Evolutionary conservation across 2,329 filamentous ascomycete genomes (phyloP).

Genomic region (Lecanicillium sp.): DNA sequence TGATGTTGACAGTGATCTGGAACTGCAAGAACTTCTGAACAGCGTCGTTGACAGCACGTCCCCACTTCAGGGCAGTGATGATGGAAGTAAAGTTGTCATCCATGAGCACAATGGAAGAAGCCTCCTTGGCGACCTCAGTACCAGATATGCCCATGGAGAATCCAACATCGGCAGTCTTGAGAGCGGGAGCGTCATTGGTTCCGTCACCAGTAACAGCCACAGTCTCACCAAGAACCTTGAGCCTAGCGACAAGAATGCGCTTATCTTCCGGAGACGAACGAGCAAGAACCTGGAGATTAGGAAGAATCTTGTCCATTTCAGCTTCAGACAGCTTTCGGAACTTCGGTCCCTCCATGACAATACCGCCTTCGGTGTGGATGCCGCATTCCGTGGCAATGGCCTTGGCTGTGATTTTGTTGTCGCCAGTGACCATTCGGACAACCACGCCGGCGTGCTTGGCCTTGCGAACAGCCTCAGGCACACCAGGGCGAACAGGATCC

Average conservation of each 20-base stretch:
- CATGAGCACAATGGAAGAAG: slow-evolving; percentile 53
- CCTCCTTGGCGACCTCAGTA: slow-evolving; percentile 56
- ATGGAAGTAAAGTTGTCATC: slow-evolving; percentile 55
- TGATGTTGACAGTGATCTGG: slow-evolving; percentile 57
- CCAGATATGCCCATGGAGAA: slow-evolving; percentile 56
- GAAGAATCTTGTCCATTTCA: slow-evolving; percentile 51
- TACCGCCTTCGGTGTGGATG: slow-evolving; percentile 50
- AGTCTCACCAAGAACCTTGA: slow-evolving; percentile 55
- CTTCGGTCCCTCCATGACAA: slow-evolving; percentile 62
- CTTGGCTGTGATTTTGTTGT: slow-evolving; percentile 59
- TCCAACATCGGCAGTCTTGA: slow-evolving; percentile 54
- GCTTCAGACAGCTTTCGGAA: slow-evolving; percentile 55
- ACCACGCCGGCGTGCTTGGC: slow-evolving; percentile 59
- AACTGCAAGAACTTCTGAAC: slow-evolving; percentile 60
- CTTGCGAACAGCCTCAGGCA: slow-evolving; percentile 54
- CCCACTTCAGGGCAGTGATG: slow-evolving; percentile 56
- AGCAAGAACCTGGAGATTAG: slow-evolving; percentile 54
- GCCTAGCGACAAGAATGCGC: slow-evolving; percentile 50
- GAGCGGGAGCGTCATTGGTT: slow-evolving; percentile 53
- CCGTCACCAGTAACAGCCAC: slow-evolving; percentile 55
- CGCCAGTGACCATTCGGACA: slow-evolving; percentile 66
- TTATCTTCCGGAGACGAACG: slow-evolving; percentile 62
- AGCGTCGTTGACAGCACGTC: slow-evolving; percentile 54
- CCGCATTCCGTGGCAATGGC: slow-evolving; percentile 70
- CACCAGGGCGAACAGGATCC: slow-evolving; percentile 59